Percentiles rank a stretch among this genome's conserved stretches.
Conservation (phyloP, 2,329 filamentous ascomycete species). For the Talaromyces islandicus region DNA sequence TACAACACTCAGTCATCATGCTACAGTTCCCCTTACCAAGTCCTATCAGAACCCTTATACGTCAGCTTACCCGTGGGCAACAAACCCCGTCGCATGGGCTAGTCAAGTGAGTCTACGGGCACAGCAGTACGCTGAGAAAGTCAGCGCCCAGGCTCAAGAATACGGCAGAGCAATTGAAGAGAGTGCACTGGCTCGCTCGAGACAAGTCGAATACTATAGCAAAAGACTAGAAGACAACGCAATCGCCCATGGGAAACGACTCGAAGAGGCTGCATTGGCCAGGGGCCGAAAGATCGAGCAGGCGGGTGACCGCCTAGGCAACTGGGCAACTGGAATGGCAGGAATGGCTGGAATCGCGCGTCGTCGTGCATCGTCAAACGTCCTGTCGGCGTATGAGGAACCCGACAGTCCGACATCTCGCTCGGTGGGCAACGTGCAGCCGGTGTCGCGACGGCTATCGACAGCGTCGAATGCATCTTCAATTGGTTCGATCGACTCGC, state of each 20-base stretch:
- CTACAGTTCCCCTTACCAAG: background rate
- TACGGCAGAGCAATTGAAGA: slow-evolving; percentile 35
- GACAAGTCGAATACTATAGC: slow-evolving; percentile 34
- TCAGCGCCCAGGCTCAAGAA: slow-evolving; percentile 28
- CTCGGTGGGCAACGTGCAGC: background rate
- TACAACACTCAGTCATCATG: background rate
- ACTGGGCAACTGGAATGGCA: slow-evolving; percentile 2
- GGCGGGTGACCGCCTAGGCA: slow-evolving; percentile 11
- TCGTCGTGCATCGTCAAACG: background rate
- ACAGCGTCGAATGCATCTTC: slow-evolving; percentile 22
- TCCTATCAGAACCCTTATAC: background rate
- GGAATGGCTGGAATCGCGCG: background rate
- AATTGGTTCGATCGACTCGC: slow-evolving; percentile 22
- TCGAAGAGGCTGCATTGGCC: slow-evolving; percentile 16
- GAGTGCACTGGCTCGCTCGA: slow-evolving; percentile 30
- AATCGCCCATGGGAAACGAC: slow-evolving; percentile 22
- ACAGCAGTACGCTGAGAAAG: slow-evolving; percentile 34
- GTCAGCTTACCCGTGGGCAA: background rate
- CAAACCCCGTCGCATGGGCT: slow-evolving; percentile 27
- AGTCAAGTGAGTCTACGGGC: slow-evolving; percentile 30
- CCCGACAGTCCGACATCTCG: background rate
- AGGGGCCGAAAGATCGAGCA: slow-evolving; percentile 22
- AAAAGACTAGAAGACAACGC: slow-evolving; percentile 7
- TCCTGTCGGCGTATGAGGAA: background rate
- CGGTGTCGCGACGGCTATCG: slow-evolving; percentile 21